phyloP scores from a whole-genome alignment of 2,329 filamentous ascomycete species.

The Acarospora socialis region DNA sequence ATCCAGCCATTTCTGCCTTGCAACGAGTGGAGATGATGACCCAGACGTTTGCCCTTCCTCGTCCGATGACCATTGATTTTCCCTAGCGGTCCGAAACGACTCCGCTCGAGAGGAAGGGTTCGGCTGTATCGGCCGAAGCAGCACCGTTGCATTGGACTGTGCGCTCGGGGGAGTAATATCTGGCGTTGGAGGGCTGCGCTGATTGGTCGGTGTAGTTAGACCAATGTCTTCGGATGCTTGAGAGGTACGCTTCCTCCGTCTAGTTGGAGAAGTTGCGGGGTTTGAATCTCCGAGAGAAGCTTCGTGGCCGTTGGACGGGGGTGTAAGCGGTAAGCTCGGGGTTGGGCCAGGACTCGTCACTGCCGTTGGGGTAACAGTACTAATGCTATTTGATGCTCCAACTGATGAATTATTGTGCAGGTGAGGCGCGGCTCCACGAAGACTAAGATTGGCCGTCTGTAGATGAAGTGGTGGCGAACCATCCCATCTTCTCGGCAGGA shows the following conservation, averaged over 20 bases:
- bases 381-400: conserved; percentile 6
- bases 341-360: conserved; percentile 7
- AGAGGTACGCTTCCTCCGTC: conserved; percentile 11
- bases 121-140: conserved; percentile 37
- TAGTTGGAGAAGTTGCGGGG: conserved; percentile 13
- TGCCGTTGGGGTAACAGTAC: conserved; percentile 1
- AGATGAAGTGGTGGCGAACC: too few species aligned
- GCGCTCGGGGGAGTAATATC: conserved; percentile 57
- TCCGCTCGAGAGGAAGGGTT: conserved; percentile 47
- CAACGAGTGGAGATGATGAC: conserved; percentile 8
- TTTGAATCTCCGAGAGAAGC: conserved; percentile 6
- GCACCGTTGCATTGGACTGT: conserved; percentile 19
- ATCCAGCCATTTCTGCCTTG: conserved; percentile 11
- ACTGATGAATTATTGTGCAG: conserved; percentile 5
- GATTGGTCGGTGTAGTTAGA: conserved; percentile 45
- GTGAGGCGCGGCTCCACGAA: conserved; percentile 2
- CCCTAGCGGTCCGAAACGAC: conserved; percentile 58
- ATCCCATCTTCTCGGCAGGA: conserved; percentile 24
- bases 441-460: conserved; percentile 2
- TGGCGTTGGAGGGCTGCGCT: conserved; percentile 57
- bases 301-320: conserved; percentile 10
- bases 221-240: conserved; percentile 9
- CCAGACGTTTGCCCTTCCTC: conserved; percentile 32
- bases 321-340: conserved; percentile 9
- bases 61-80: conserved; percentile 48